A percentile compares a stretch with the other conserved stretches of the same genome.
Conservation (phyloP, 2,329 filamentous ascomycete genomes). For the Talaromyces sp. region DNA sequence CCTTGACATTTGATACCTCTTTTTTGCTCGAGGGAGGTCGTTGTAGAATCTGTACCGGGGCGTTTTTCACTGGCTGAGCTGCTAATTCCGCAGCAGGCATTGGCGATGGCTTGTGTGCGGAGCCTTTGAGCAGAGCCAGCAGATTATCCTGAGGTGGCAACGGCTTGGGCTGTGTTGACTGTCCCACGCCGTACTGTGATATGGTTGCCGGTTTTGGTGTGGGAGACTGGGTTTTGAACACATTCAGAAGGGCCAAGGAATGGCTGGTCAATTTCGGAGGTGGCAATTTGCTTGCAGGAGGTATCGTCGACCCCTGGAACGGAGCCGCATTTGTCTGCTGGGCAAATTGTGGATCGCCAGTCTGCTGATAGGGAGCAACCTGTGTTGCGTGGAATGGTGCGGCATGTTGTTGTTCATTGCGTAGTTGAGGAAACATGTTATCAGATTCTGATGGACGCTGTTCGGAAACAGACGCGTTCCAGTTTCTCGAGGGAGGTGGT, state of each 20-base stretch:
- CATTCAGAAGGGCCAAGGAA: constrained; percentile 53
- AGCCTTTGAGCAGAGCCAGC: constrained; percentile 29
- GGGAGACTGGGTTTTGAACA: constrained; percentile 47
- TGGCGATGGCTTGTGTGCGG: constrained; percentile 12
- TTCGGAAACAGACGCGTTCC: background rate
- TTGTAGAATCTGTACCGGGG: constrained; percentile 30
- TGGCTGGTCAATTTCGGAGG: constrained; percentile 56
- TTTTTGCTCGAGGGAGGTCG: constrained; percentile 18
- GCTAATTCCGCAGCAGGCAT: constrained; percentile 42
- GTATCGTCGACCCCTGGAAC: constrained; percentile 43
- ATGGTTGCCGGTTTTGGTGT: constrained; percentile 20
- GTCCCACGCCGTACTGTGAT: constrained; percentile 14
- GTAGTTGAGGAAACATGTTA: background rate
- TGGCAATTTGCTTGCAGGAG: constrained; percentile 55
- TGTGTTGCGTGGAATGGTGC: constrained; percentile 17
- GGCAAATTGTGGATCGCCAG: constrained; percentile 43
- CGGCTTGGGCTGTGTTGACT: constrained; percentile 18
- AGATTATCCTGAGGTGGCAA: constrained; percentile 37
- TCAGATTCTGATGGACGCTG: background rate
- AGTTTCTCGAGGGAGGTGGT: background rate
- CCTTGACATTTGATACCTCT: constrained; percentile 13
- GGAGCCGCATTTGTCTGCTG: constrained; percentile 29
- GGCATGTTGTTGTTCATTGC: background rate
- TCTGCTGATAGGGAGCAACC: constrained; percentile 43
- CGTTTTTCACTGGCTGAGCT: constrained; percentile 37